These are phyloP conservation scores for Ceratocystis harringtonii DNA, from an alignment of 2,329 filamentous ascomycete genomes.

Conservation along the genomic window DNA sequence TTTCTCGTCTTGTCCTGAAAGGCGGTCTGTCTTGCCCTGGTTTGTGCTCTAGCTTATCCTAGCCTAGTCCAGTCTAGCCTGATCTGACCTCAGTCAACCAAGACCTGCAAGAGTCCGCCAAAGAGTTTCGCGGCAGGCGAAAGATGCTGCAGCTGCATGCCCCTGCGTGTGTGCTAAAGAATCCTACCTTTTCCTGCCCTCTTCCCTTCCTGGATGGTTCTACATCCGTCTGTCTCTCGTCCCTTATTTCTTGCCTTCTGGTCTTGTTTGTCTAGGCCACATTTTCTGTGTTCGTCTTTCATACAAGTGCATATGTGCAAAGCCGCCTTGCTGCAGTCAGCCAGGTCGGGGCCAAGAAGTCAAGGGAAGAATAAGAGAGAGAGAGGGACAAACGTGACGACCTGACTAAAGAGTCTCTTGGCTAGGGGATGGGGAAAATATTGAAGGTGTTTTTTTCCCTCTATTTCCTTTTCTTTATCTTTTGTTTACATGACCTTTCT, in stretches of 20 bases:
- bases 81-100: neutral
- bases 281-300: neutral
- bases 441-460: neutral
- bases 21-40: neutral
- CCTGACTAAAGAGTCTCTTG: too few species aligned
- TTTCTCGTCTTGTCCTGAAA: neutral
- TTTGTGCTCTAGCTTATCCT: too few species aligned
- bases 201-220: too few species aligned
- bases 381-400: neutral
- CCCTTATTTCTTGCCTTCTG: too few species aligned
- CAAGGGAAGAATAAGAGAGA: neutral
- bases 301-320: neutral
- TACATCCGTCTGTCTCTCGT: too few species aligned
- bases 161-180: slow-evolving; percentile 2
- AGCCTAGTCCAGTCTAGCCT: neutral
- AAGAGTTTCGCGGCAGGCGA: neutral
- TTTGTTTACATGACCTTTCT: slow-evolving; percentile 2
- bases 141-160: slow-evolving; percentile 3
- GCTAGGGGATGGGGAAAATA: neutral
- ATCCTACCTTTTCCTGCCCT: neutral
- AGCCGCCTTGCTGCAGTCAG: neutral
- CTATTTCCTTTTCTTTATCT: neutral
- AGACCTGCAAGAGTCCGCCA: neutral
- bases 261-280: neutral
- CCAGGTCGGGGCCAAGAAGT: neutral